Base-by-base conservation (phyloP, 441 rosid species). In the Manihot esculenta region DNA sequence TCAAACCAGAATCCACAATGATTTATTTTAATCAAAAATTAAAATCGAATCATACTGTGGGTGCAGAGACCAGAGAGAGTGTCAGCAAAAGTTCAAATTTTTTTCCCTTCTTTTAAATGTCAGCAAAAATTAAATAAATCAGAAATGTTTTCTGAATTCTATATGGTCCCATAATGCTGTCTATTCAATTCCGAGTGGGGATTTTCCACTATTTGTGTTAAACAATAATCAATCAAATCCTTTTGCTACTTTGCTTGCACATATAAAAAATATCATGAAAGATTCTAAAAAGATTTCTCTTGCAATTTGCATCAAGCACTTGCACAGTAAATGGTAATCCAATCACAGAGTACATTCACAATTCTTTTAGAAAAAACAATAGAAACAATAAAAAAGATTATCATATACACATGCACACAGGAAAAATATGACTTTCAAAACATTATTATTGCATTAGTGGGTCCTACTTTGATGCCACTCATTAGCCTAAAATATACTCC, bases 151-250 rank as follows among this genome's bases (percentile, higher is more conserved):
- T 58, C 4, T 10, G 3, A 48, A 60, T 15, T 60, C 49, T 30
- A 33, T n/a, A 9, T 35, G 35, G 7, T 33, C 57, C 61, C n/a
- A 48, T 13, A 13, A 41, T 38, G 68, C 33, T 66, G 72, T 59
- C 67, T 44, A 45, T 71, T 55, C 45, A 54, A 50, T 5, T 71
- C 68, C 18, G 7, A 48, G 30, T 33, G 55, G 62, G 68, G 56
- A 5, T 26, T 38, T 27, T 45, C 73, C 66, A 30, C 60, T 59
- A 20, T 58, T 24, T 10, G n/a, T 10, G n/a, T 48, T 74, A n/a
- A n/a, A n/a, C 33, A 60, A 45, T 14, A 24, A 54, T 67, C 63
- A 42, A 35, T 48, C 57, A 45, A 12, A 44, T n/a, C 18, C 35
- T 60, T 18, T 27, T 14, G 30, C n/a, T n/a, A n/a, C n/a, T 9